phyloP scores from a whole-genome alignment of 805 yeast species.

The Teunomyces lycoperdinae region DNA sequence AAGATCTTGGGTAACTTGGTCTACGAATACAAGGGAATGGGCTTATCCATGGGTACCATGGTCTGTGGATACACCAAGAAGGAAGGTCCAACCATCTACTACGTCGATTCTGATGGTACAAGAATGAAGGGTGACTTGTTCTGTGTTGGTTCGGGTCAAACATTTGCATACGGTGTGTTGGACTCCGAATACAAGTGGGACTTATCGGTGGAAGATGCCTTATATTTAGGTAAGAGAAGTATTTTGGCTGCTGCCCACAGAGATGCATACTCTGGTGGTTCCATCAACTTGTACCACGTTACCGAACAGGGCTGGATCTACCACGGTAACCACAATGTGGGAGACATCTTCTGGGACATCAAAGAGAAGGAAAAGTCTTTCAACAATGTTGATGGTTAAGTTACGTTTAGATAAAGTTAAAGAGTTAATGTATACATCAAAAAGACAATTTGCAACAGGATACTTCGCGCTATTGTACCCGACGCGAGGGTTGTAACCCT shows the following conservation, averaged over 20 bases:
- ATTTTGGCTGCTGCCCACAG: slow-evolving; percentile 97
- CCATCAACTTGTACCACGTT: slow-evolving; percentile 88
- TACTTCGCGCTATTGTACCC: not conserved
- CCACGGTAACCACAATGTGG: slow-evolving; percentile 95
- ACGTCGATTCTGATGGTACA: slow-evolving; percentile 96
- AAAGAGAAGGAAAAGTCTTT: slow-evolving; percentile 87
- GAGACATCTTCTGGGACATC: slow-evolving; percentile 85
- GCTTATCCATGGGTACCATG: slow-evolving; percentile 99
- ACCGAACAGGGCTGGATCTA: slow-evolving; percentile 92
- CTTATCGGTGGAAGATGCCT: slow-evolving; percentile 86
- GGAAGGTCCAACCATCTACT: slow-evolving; percentile 93
- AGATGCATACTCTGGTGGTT: slow-evolving; percentile 98
- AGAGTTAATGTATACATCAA: not conserved
- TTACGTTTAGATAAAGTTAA: not conserved
- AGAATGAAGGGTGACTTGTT: slow-evolving; percentile 91
- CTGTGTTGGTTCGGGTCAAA: slow-evolving; percentile 99
- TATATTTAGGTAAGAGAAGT: slow-evolving; percentile 90
- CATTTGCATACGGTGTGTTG: slow-evolving; percentile 97
- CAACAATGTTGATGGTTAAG: slow-evolving; percentile 64
- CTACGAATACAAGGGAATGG: slow-evolving; percentile 94
- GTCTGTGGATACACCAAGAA: slow-evolving; percentile 93
- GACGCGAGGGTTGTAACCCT: slow-evolving; percentile 9
- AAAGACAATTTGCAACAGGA: not conserved
- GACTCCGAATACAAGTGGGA: slow-evolving; percentile 94
- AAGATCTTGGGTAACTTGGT: slow-evolving; percentile 89